Base-by-base conservation (phyloP, 2,329 filamentous ascomycete species). In the Curvularia verruculosa region DNA sequence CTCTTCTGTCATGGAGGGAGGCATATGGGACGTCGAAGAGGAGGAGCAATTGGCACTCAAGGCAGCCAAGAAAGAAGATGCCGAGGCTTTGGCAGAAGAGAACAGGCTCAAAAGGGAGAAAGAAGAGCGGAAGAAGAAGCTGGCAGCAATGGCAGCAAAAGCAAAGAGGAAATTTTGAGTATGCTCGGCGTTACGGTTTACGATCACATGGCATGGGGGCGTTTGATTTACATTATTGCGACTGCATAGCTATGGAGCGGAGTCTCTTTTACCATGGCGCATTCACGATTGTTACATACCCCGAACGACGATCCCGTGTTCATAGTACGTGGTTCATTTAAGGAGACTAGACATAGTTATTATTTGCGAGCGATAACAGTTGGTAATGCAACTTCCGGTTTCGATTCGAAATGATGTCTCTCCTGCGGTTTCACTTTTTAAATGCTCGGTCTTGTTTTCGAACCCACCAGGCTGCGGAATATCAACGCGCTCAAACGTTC, bases 1-100 rank as follows among this genome's bases (percentile, higher is more conserved):
- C 5, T 89, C 87, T 5, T 91, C 88, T 5, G 90, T 91, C 66
- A 92, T 92, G 88, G 89, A 92, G 73, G 90, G 89, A 2, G 89
- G 89, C 31, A 73, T 89, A 36, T 88, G 87, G 58, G 89, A 92
- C 65, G 85, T 93, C 50, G 89, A 92, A 59, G 79, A 83, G 34
- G 90, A 94, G 73, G 90, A 94, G 72, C 79, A 81, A 45, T 71
- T 79, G 48, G 88, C 89, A 2, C 83, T 88, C 58, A 76, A 79
- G 28, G 80, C 83, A 52, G 90, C 89, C 23, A 84, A 84, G 43
- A 82, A 83, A 45, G 90, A 93, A 71, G 90, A 93, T 66, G 80
- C 84, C 18, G 80, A 85, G 64, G 86, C 89, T 57, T 78, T 89
- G 65, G 81, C 80, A 2, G 82, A 89, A 40, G 88, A 78, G 63